These are phyloP conservation scores for Simplicillium aogashimaense DNA, from an alignment of 2,329 filamentous ascomycete genomes.

Conservation along the genomic window DNA sequence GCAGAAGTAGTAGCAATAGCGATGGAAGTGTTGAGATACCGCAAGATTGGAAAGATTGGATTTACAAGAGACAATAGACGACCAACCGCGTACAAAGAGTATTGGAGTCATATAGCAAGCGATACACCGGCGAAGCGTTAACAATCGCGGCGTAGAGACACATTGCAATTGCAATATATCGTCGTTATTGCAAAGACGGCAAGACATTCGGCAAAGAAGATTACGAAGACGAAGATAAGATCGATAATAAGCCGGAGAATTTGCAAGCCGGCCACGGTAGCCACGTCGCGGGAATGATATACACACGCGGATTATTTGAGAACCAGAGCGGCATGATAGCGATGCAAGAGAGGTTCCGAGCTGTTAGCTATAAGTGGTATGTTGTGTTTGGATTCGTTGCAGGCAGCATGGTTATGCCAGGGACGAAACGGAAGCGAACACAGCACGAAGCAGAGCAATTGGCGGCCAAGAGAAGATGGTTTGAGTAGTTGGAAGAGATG, in stretches of 20 bases:
- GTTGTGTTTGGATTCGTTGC: slow-evolving; percentile 7
- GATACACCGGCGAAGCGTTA: slow-evolving; percentile 2
- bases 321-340: slow-evolving; percentile 1
- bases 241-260: slow-evolving; percentile 4
- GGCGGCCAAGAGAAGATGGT: slow-evolving; percentile 1
- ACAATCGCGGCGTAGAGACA: neutral
- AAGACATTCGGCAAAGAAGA: neutral
- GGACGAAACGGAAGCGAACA: slow-evolving; percentile 2
- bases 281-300: slow-evolving; percentile 7
- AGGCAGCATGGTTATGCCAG: neutral
- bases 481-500: neutral
- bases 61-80: slow-evolving; percentile 1
- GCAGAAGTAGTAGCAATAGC: neutral
- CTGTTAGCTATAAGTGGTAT: slow-evolving; percentile 9
- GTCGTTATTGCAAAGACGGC: slow-evolving; percentile 1
- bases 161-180: slow-evolving; percentile 3
- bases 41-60: neutral
- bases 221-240: neutral
- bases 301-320: slow-evolving; percentile 4
- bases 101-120: slow-evolving; percentile 2
- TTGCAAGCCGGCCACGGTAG: slow-evolving; percentile 6
- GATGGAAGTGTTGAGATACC: no score
- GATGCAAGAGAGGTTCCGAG: slow-evolving; percentile 6
- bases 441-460: neutral
- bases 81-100: slow-evolving; percentile 3